Base-by-base conservation (phyloP, 2,329 filamentous ascomycete genomes). In the Trichophaea hybrida region DNA sequence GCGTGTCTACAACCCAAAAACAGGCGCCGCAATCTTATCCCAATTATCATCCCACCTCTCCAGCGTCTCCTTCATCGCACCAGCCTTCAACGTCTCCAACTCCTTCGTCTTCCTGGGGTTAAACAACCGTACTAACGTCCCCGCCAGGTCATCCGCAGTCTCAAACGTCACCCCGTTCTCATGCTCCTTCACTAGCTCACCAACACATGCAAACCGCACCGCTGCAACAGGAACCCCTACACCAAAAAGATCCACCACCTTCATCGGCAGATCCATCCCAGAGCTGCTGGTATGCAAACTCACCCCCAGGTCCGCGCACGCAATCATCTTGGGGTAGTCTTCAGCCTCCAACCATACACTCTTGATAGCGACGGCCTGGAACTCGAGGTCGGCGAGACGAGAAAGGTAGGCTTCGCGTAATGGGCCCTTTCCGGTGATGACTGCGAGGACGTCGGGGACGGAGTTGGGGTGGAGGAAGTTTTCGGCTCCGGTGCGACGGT, bases 171-270 rank as follows among this genome's bases (percentile, higher is more conserved):
- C 80, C 1, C 93, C 93, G 70, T 97, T 97, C 43, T 83, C 76
- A 0, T 86, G 85, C 68, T 97, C 90, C 56, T 80, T 84, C 32
- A 98, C 86, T n/a, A 98, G 75, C 74, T 98, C 93, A 1, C 80
- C 76, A 78, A 94, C 95, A 63, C 90, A 91, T 70, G 90, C 83
- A 69, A 94, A 98, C 1, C 80, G 79, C 32, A 80, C 81, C 78
- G 93, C 97, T 0, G 85, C 83, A 0, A 98, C 93, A 0, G 93
- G 93, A 33, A 98, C 75, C 0, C 91, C 93, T 0, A 90, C 86
- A 1, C 93, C 93, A 71, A 98, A 97, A 90, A 98, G 96, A 71
- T 98, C 93, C 12, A 98, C 90, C 0, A 98, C 89, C 74, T 98
- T 98, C 93, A 98, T 98, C 0, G 93, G 93, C 17, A 98, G 76